These are phyloP conservation scores for Lasiodiplodia gonubiensis DNA, from an alignment of 2,329 filamentous ascomycete genomes.

Conservation along the genomic window DNA sequence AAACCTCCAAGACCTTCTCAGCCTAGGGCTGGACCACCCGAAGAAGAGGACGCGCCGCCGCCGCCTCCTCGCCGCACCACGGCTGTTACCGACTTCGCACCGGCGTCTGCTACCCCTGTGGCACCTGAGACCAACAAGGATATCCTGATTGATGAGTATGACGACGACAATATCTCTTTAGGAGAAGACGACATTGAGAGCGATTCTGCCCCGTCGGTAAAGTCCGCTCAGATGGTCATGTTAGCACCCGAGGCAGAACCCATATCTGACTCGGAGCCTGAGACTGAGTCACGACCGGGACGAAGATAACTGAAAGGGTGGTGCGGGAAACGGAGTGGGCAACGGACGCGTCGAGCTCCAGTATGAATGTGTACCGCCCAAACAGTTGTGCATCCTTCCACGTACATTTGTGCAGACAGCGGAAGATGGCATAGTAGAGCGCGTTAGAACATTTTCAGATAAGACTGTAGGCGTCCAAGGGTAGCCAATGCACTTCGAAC, in stretches of 20 bases:
- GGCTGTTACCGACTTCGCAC: neutral
- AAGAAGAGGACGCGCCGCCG: neutral
- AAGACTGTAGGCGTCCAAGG: too few species aligned
- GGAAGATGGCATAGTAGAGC: neutral
- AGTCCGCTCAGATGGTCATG: slow-evolving; percentile 9
- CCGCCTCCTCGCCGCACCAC: neutral
- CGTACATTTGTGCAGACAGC: neutral
- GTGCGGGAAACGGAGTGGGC: neutral
- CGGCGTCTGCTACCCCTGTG: neutral
- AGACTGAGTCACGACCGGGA: neutral
- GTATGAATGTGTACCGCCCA: neutral
- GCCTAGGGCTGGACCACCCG: neutral
- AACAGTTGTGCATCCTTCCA: neutral
- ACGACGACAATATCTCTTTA: slow-evolving; percentile 3
- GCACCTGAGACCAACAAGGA: neutral
- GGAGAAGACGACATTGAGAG: slow-evolving; percentile 13
- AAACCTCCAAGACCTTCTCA: slow-evolving; percentile 14
- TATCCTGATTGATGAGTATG: slow-evolving; percentile 1
- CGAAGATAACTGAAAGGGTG: neutral
- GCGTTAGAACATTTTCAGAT: neutral
- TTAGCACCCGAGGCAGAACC: slow-evolving; percentile 23
- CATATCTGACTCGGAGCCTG: slow-evolving; percentile 6
- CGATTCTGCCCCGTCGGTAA: neutral
- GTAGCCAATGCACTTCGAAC: too few species aligned
- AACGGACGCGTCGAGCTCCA: neutral